Conservation (phyloP, 2,329 filamentous ascomycete genomes). For the Alternaria conjuncta region DNA sequence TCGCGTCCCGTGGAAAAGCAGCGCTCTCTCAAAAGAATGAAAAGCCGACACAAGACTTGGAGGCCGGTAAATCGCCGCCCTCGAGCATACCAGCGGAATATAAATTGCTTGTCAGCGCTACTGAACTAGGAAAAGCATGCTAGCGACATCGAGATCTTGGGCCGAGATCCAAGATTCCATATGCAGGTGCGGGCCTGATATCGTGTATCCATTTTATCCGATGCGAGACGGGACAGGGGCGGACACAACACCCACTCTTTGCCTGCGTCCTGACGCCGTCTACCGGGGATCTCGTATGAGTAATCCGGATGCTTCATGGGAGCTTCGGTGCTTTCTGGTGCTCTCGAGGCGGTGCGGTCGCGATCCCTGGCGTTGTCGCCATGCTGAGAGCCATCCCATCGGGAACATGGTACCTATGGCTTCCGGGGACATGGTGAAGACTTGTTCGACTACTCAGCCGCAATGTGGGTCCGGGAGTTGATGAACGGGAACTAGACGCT, state of each 20-base stretch:
- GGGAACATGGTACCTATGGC: not conserved
- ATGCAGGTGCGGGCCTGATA: not conserved
- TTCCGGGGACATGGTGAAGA: not conserved
- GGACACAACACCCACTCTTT: not conserved
- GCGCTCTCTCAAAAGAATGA: not conserved
- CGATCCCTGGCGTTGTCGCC: not conserved
- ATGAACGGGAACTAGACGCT: not conserved
- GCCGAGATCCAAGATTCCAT: not conserved
- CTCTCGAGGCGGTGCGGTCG: not conserved
- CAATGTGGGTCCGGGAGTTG: not conserved
- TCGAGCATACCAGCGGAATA: not conserved
- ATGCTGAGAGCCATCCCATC: not conserved
- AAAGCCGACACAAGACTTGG: not conserved
- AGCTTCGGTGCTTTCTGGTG: not conserved
- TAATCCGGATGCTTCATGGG: not conserved
- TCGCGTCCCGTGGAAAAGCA: not conserved
- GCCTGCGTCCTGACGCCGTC: not conserved
- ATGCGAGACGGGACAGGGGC: not conserved
- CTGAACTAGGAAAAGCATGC: not conserved
- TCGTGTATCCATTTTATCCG: conserved; percentile 6
- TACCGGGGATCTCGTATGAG: not conserved
- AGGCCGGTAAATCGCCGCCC: not conserved
- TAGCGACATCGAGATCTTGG: conserved; percentile 4
- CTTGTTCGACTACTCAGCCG: not conserved
- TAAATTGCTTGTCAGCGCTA: not conserved